Evolutionary conservation across 306 rosid species (phyloP).

Genomic region (Fragaria vesca): DNA sequence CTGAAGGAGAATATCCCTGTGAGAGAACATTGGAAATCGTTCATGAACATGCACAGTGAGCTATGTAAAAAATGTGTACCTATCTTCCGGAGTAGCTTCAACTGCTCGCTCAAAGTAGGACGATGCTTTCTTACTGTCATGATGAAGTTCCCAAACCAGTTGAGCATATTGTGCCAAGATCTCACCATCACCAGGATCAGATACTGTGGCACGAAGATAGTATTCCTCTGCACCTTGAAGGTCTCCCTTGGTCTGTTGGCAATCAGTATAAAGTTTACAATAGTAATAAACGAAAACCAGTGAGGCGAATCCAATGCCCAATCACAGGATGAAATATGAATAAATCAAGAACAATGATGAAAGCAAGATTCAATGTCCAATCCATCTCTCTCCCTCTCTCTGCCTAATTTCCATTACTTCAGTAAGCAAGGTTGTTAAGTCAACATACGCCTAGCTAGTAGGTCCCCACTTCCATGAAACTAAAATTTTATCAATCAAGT

Average conservation of each 20-base stretch:
- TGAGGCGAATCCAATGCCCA: neutral
- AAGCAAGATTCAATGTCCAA: neutral
- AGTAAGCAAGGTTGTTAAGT: neutral
- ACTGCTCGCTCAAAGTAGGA: constrained; percentile 63
- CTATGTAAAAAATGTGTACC: constrained; percentile 44
- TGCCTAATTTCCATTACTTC: neutral
- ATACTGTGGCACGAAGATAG: constrained; percentile 51
- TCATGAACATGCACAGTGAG: neutral
- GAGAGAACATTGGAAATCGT: neutral
- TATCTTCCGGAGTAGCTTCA: constrained; percentile 50
- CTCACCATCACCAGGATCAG: constrained; percentile 70
- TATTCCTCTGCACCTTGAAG: constrained; percentile 63
- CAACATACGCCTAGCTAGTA: neutral
- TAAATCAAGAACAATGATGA: neutral
- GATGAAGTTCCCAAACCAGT: constrained; percentile 79
- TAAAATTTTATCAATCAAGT: neutral
- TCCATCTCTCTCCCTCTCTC: neutral
- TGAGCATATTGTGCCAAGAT: constrained; percentile 58
- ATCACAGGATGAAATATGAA: neutral
- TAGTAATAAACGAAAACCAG: neutral
- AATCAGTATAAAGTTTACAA: constrained; percentile 18
- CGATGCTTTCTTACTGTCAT: constrained; percentile 46
- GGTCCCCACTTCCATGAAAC: neutral
- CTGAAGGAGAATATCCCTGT: neutral
- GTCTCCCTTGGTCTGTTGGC: constrained; percentile 61